Evolutionary conservation across 208 protist genomes (phyloP), one percentile per base, ranked within the genome.

Genomic region (Acanthamoeba royreba): DNA sequence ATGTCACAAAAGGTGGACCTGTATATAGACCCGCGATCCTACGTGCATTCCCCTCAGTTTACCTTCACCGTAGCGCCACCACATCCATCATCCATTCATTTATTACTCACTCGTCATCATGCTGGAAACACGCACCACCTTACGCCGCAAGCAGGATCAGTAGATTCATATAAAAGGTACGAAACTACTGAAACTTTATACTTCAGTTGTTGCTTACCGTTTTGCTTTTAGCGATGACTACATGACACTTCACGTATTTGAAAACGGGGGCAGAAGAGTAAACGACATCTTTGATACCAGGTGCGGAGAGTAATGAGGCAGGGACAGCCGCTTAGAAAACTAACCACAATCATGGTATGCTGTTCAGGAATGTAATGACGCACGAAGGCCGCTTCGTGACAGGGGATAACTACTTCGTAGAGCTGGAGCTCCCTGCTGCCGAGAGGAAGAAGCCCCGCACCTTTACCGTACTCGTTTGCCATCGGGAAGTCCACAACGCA

Each of bases 11-110:
- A 81, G 45, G 81, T 89, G 45, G 81, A 89, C 35, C 52, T 89
- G 52, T 89, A 89, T 47, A 89, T 89, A 2, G 81, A 89, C 81
- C 81, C 81, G 81, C 81, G 81, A 5, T 66, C 49, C 52, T 89
- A 66, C 33, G 13, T 43, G 7, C 49, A 89, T 33, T 66, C 81
- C 31, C 81, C 81, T 5, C 81, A 89, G 81, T 89, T 42, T n/a
- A 53, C 11, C 25, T 28, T 89, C 38, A 89, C 45, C 4, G 49
- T 89, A 4, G 45, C 46, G 33, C 49, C 45, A 31, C 45, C 4
- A 13, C 81, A 66, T 47, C 46, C 5, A 17, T 11, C 52, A 25
- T n/a, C 45, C 31, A 47, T 89, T 11, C 31, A 89, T 28, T 40
- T 89, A 8, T 28, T 89, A 5, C 81, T 89, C 81, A 61, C 45